Conservation (phyloP, 1,284 basidiomycete genomes). For the Rhodotorula glutinis region DNA sequence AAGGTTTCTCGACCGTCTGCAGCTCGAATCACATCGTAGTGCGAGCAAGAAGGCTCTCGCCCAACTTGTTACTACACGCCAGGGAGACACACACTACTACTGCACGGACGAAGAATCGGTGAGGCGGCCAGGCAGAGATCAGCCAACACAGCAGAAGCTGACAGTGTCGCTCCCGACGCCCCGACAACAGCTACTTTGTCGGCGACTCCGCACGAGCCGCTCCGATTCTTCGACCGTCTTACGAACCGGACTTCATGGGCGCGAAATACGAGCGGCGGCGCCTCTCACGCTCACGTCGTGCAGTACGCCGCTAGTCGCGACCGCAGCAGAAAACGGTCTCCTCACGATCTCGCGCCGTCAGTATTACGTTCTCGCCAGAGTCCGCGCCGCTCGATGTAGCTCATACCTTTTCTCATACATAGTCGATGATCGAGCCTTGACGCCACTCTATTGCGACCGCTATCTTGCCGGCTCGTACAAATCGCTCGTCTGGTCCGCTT, state of each 20-base stretch:
- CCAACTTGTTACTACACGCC: conserved; percentile 1
- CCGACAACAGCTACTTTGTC: too few species aligned
- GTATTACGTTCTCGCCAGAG: too few species aligned
- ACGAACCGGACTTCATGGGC: conserved; percentile 10
- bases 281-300: not conserved
- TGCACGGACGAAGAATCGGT: conserved; percentile 8
- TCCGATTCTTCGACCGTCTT: not conserved
- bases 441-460: conserved; percentile 6
- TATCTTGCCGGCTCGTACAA: conserved; percentile 18
- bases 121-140: too few species aligned
- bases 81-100: not conserved
- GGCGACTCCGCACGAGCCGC: too few species aligned
- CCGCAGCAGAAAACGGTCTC: conserved; percentile 22
- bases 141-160: too few species aligned
- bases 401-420: too few species aligned
- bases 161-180: too few species aligned
- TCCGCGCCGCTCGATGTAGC: too few species aligned
- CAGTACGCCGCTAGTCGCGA: conserved; percentile 9
- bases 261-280: conserved; percentile 21
- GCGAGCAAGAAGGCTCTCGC: conserved; percentile 10
- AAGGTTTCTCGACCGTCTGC: not conserved
- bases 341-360: conserved; percentile 14
- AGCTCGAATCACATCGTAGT: conserved; percentile 14
- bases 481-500: conserved; percentile 20
- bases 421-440: not conserved